Conservation (phyloP, 2,329 filamentous ascomycete species). For the Fusarium setosum region DNA sequence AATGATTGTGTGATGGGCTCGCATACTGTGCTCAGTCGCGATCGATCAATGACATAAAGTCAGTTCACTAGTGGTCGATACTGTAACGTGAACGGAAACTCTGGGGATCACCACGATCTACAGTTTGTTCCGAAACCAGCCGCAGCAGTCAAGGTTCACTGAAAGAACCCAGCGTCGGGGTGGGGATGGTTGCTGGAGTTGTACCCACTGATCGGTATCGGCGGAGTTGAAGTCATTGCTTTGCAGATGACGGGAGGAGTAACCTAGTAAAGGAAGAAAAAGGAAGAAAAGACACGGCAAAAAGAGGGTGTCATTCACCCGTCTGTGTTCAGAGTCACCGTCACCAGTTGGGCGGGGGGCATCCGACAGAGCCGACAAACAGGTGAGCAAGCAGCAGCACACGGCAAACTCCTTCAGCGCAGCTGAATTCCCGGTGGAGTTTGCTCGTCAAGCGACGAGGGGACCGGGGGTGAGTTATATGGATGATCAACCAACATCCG, state of each 20-base stretch:
- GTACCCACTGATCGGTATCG: too few relatives aligned
- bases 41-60: constrained; percentile 8
- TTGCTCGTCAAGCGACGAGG: neutral
- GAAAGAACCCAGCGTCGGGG: neutral
- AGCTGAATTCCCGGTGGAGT: neutral
- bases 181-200: too few relatives aligned
- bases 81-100: too few relatives aligned
- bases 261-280: too few relatives aligned
- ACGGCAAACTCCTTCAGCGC: neutral
- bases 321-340: neutral
- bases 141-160: neutral
- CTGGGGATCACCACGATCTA: constrained; percentile 21
- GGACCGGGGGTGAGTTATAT: neutral
- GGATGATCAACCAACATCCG: neutral
- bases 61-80: neutral
- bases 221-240: too few relatives aligned
- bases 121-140: constrained; percentile 14
- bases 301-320: neutral
- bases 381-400: too few relatives aligned
- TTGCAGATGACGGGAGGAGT: too few relatives aligned
- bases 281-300: neutral
- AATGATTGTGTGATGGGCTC: neutral
- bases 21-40: neutral
- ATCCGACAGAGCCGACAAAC: constrained; percentile 6
- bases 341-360: too few relatives aligned